A percentile compares a stretch with the other conserved stretches of the same genome.
Evolutionary conservation across 108 stramenopile species (phyloP).

Genomic region (Discostella stelligeroides): DNA sequence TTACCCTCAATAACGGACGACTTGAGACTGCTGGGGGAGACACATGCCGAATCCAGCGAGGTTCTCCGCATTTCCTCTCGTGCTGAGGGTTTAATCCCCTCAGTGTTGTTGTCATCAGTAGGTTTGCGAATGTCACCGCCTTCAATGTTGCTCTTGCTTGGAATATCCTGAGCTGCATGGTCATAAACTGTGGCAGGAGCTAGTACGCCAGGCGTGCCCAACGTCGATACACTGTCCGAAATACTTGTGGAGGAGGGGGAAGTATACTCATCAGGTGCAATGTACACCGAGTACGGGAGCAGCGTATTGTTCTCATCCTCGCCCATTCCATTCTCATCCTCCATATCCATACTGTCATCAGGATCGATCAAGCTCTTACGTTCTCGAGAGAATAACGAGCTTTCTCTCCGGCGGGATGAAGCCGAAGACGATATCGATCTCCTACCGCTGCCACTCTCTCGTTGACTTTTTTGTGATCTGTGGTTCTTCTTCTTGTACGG

Average conservation of each 20-base stretch:
- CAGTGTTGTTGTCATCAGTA: too few species aligned
- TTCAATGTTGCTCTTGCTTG: too few species aligned
- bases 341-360: conserved; percentile 18
- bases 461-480: conserved; percentile 1
- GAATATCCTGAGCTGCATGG: too few species aligned
- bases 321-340: neutral
- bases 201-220: conserved; percentile 8
- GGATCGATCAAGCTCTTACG: conserved; percentile 36
- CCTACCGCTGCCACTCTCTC: neutral
- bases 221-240: conserved; percentile 13
- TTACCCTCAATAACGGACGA: conserved; percentile 13
- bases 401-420: conserved; percentile 39
- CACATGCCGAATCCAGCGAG: conserved; percentile 39
- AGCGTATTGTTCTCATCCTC: neutral
- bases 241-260: conserved; percentile 33
- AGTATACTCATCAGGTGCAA: conserved; percentile 42
- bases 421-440: conserved; percentile 6
- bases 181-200: neutral
- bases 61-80: conserved; percentile 18
- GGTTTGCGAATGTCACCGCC: too few species aligned
- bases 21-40: conserved; percentile 38
- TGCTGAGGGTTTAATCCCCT: too few species aligned
- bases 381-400: conserved; percentile 33
- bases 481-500: conserved; percentile 23
- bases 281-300: conserved; percentile 37